These are phyloP conservation scores for Periconia macrospinosa DNA, from an alignment of 2,329 filamentous ascomycete species.

Conservation along the genomic window DNA sequence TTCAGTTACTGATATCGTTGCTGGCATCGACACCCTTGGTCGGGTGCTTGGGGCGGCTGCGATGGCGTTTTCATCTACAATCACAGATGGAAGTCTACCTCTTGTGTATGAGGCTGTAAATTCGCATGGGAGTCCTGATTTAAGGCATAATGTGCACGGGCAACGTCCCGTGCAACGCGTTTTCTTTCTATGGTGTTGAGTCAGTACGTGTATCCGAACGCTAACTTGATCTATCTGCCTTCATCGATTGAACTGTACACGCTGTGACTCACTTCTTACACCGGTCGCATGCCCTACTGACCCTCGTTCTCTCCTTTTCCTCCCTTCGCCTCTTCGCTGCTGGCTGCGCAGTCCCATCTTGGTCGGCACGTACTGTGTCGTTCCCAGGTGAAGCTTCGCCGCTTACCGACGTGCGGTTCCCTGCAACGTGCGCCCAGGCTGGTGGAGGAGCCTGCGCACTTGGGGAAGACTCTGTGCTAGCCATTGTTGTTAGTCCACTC, in stretches of 20 bases:
- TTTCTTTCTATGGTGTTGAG: conserved; percentile 32
- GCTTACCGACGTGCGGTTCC: conserved; percentile 5
- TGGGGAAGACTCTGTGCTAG: neutral
- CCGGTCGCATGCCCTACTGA: conserved; percentile 52
- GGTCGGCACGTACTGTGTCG: neutral
- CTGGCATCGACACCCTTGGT: conserved; percentile 18
- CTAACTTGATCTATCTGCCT: neutral
- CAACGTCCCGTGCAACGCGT: conserved; percentile 41
- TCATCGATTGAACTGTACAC: neutral
- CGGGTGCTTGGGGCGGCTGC: conserved; percentile 18
- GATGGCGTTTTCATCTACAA: conserved; percentile 36
- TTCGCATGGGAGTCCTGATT: conserved; percentile 45
- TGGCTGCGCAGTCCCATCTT: neutral
- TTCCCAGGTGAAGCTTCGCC: neutral
- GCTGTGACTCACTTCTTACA: conserved; percentile 49
- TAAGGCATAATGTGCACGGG: conserved; percentile 37
- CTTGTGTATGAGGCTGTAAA: conserved; percentile 56
- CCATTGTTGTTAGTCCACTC: neutral
- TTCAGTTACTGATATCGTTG: conserved; percentile 6
- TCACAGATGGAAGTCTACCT: conserved; percentile 48
- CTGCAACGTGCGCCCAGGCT: conserved; percentile 18
- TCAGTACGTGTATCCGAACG: neutral
- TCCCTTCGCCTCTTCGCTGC: conserved; percentile 38
- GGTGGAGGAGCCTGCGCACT: neutral
- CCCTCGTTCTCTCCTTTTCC: conserved; percentile 44